Percentiles rank a stretch among this genome's conserved stretches.
Conservation (phyloP, 176 grass and related monocot genomes). For the Hordeum marinum region DNA sequence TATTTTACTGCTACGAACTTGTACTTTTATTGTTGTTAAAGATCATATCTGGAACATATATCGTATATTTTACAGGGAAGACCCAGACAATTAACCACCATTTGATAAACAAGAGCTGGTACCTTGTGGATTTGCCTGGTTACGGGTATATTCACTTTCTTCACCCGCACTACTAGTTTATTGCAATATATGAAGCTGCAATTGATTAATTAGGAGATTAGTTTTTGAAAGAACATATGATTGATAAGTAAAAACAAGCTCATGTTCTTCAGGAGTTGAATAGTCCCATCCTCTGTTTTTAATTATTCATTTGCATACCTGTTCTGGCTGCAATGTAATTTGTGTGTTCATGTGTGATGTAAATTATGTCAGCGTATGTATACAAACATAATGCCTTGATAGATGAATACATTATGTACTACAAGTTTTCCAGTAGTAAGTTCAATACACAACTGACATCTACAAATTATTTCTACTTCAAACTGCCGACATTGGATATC, state of each 20-base stretch:
- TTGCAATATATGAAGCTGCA: background rate
- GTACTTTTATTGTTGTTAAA: background rate
- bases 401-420: background rate
- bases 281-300: background rate
- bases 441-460: background rate
- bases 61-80: constrained; percentile 55
- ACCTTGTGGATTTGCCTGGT: constrained; percentile 91
- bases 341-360: background rate
- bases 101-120: constrained; percentile 94
- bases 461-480: too few relatives aligned
- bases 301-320: background rate
- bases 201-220: background rate
- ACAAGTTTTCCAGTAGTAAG: background rate
- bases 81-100: constrained; percentile 94
- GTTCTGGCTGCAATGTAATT: background rate
- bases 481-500: too few relatives aligned
- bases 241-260: background rate
- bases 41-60: background rate
- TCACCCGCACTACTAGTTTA: background rate
- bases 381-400: background rate
- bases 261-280: background rate
- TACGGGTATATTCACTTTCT: constrained; percentile 63
- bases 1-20: background rate
- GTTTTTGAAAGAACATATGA: background rate
- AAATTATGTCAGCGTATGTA: background rate